phyloP scores from a whole-genome alignment of 139 green algal species.

The Chlamydomonas sphaeroides region DNA sequence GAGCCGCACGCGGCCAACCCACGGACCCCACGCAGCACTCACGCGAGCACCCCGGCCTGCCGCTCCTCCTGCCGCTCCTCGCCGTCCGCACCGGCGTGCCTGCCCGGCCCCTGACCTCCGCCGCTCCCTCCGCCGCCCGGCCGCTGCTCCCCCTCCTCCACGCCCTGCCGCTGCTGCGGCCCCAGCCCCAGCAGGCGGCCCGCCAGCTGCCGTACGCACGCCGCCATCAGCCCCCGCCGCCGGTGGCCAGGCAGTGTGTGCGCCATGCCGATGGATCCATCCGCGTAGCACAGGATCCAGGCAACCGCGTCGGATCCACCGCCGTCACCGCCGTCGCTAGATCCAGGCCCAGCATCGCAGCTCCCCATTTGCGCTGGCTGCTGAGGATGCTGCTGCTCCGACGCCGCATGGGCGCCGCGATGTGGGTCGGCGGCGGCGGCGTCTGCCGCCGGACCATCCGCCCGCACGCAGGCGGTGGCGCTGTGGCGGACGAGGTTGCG shows the following conservation, averaged over 20 bases:
- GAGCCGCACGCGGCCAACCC: not conserved
- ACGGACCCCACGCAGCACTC: not conserved
- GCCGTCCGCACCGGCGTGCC: not conserved
- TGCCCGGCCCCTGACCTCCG: too few species aligned
- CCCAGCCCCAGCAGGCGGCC: not conserved
- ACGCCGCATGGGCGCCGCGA: too few species aligned
- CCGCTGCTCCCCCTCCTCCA: not conserved
- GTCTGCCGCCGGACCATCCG: too few species aligned
- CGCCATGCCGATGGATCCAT: slow-evolving; percentile 33
- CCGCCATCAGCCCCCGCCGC: slow-evolving; percentile 17
- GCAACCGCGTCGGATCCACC: not conserved
- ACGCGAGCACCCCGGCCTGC: not conserved
- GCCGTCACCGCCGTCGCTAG: too few species aligned
- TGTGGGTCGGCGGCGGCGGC: too few species aligned
- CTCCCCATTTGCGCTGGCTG: not conserved
- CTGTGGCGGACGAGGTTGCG: not conserved
- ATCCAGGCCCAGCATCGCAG: too few species aligned
- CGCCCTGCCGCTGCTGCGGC: not conserved
- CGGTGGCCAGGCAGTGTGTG: slow-evolving; percentile 35
- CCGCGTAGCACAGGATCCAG: slow-evolving; percentile 36
- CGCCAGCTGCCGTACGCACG: not conserved
- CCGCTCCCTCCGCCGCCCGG: not conserved
- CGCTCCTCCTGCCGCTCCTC: not conserved
- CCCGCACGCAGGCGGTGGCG: not conserved
- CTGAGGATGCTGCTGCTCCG: too few species aligned